Conservation (phyloP, 331 rosid species). For the Stylosanthes scabra region DNA sequence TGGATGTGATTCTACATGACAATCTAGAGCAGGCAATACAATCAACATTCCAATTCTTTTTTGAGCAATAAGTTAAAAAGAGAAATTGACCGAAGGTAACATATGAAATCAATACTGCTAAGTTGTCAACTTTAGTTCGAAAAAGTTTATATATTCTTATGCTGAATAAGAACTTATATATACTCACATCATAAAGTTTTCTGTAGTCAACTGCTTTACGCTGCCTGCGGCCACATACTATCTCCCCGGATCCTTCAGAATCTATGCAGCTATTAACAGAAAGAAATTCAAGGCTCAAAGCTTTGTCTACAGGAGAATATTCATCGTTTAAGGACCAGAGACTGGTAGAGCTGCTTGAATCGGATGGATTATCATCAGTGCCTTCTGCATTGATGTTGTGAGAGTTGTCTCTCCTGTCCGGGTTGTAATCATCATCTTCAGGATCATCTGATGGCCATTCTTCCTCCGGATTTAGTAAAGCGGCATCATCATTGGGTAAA, state of each 20-base stretch:
- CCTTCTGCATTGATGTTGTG: conserved; percentile 51
- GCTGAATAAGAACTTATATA: conserved; percentile 31
- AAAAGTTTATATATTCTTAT: not conserved
- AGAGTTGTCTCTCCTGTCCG: conserved; percentile 69
- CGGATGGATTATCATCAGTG: conserved; percentile 50
- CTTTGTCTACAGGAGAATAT: conserved; percentile 45
- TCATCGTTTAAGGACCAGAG: conserved; percentile 59
- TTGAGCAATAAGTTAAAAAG: not conserved
- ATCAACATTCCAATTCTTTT: not conserved
- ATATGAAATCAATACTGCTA: conserved; percentile 9
- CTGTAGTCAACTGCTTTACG: conserved; percentile 83
- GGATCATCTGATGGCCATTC: conserved; percentile 99
- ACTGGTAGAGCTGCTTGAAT: conserved; percentile 55
- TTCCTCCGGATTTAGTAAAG: conserved; percentile 66
- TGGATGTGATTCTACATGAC: conserved; percentile 5
- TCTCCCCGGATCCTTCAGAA: conserved; percentile 73
- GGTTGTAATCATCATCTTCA: conserved; percentile 87
- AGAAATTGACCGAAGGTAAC: conserved; percentile 22
- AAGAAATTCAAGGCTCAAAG: conserved; percentile 43
- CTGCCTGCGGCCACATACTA: conserved; percentile 73
- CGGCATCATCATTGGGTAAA: conserved; percentile 61
- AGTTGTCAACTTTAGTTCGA: conserved; percentile 19
- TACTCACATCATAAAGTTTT: conserved; percentile 81
- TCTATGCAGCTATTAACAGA: conserved; percentile 50
- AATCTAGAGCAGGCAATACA: conserved; percentile 11